Conservation (phyloP, 768 basidiomycete species). For the Calocera viscosa region DNA sequence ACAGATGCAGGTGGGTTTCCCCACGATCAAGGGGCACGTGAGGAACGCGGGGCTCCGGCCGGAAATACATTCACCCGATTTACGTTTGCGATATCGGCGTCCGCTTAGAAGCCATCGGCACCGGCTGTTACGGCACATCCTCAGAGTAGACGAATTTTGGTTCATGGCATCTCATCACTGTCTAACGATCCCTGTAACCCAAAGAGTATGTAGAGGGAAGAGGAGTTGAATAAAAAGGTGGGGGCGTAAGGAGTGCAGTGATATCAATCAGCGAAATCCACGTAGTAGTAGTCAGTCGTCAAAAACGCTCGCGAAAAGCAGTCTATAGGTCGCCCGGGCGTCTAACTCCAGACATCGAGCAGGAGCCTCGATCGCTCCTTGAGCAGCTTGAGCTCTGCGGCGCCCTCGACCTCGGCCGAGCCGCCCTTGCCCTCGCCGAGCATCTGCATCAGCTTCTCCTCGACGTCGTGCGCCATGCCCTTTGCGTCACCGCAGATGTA, state of each 20-base stretch:
- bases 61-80: not conserved
- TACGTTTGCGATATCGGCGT: not conserved
- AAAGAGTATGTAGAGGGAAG: not conserved
- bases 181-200: not conserved
- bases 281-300: no score
- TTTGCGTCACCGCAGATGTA: slow-evolving; percentile 97
- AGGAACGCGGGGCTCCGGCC: slow-evolving; percentile 5
- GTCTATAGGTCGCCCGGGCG: not conserved
- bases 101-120: no score
- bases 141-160: no score
- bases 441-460: slow-evolving; percentile 60
- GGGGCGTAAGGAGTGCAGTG: not conserved
- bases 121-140: no score
- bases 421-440: slow-evolving; percentile 93
- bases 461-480: slow-evolving; percentile 90
- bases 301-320: not conserved
- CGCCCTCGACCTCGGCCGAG: slow-evolving; percentile 71
- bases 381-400: slow-evolving; percentile 81
- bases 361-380: slow-evolving; percentile 86
- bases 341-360: slow-evolving; percentile 80
- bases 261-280: no score
- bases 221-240: not conserved
- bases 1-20: no score
- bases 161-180: not conserved
- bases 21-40: not conserved